phyloP scores from a whole-genome alignment of 2,329 filamentous ascomycete genomes.

The Fusarium devonianum region DNA sequence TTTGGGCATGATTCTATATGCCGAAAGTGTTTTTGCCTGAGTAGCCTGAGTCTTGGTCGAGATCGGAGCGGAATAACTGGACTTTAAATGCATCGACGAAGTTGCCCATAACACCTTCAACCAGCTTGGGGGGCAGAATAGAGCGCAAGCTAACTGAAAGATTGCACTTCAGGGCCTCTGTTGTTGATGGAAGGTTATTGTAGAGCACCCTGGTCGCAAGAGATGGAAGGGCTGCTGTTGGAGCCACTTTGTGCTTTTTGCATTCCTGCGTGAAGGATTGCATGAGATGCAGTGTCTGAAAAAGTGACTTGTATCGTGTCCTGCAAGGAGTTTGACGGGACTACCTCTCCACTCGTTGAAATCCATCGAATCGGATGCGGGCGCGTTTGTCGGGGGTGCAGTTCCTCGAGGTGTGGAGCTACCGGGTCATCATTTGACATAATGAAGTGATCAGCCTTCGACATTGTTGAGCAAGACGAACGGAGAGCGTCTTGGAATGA shows the following conservation, averaged over 20 bases:
- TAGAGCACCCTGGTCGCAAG: constrained; percentile 18
- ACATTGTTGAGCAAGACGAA: background rate
- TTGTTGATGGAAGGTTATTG: constrained; percentile 11
- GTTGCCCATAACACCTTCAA: constrained; percentile 17
- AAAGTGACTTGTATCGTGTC: constrained; percentile 21
- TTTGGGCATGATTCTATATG: no score
- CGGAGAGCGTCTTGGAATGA: constrained; percentile 49
- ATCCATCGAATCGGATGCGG: constrained; percentile 45
- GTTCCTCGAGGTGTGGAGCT: constrained; percentile 49
- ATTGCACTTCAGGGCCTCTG: constrained; percentile 24
- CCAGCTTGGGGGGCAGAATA: constrained; percentile 6
- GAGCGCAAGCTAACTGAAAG: constrained; percentile 29
- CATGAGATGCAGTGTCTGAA: constrained; percentile 8
- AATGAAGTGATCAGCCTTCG: background rate
- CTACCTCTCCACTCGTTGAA: constrained; percentile 50
- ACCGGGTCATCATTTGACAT: constrained; percentile 41
- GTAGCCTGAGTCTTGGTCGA: no score
- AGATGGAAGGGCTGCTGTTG: constrained; percentile 20
- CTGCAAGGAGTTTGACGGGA: constrained; percentile 31
- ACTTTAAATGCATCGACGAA: no score
- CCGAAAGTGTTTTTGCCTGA: no score
- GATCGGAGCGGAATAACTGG: no score
- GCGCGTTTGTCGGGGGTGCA: constrained; percentile 46
- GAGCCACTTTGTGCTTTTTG: constrained; percentile 11
- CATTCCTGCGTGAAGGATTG: constrained; percentile 18